Evolutionary conservation across 108 stramenopile species (phyloP), one percentile per base, ranked within the genome.

Genomic region (Aureococcus anophagefferens): DNA sequence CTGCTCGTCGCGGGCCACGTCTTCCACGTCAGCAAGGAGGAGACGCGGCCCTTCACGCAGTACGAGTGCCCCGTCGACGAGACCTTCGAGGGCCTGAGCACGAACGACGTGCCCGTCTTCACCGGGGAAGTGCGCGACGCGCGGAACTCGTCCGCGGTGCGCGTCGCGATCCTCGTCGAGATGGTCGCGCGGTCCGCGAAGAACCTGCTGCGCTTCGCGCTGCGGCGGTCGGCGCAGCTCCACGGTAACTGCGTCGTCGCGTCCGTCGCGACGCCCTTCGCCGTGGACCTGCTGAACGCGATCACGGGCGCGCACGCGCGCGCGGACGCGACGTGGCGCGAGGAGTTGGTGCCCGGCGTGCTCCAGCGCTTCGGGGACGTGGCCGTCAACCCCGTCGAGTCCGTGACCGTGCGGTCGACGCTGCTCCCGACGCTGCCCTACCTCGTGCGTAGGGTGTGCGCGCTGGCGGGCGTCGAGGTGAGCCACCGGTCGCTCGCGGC

Each of bases 171-270:
- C 36, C 70, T 84, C 5, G 76, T 77, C 13, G 83, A 84, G 63
- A 82, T 84, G 73, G 74, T 75, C 33, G 79, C 79, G 16, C 68
- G 83, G 32, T 66, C 81, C n/a, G 32, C 79, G n/a, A 84, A 82
- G 73, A 74, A 74, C 31, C n/a, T 80, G 16, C 73, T 80, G 13
- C 76, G 81, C 25, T 71, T 67, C 9, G 36, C 67, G 30, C 76
- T 84, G 25, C 72, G 83, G 33, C n/a, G 79, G 36, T 25, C 21
- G 32, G 77, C 59, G 68, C 70, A 33, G 72, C 69, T 67, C 72
- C 72, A 66, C 37, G 51, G 36, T 69, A 76, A 34, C 35, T 74
- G 62, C 71, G 35, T 16, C 59, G 68, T 35, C 13, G 45, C 29
- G 40, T 37, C 30, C 31, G 28, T 66, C 33, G 63, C 64, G 30